phyloP scores from a whole-genome alignment of 148 eudicot genomes.

The Dysphania ambrosioides region DNA sequence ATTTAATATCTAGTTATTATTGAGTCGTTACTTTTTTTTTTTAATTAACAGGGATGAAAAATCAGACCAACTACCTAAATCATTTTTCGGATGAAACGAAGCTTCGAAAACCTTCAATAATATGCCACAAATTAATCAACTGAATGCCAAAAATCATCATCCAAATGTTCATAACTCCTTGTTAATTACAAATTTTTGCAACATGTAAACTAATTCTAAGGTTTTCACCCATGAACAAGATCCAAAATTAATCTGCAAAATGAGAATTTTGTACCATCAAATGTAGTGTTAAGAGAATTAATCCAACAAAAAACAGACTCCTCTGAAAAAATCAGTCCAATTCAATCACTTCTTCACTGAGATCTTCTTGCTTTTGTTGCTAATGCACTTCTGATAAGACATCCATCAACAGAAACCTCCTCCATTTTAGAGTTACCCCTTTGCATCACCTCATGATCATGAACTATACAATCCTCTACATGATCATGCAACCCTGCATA shows the following conservation, averaged over 20 bases:
- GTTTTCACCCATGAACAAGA: too few species aligned
- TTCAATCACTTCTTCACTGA: constrained; percentile 8
- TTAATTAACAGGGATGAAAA: too few species aligned
- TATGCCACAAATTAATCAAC: not conserved
- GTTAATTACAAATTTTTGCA: too few species aligned
- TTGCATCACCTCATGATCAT: constrained; percentile 25
- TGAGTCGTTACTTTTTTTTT: too few species aligned
- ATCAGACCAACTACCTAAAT: too few species aligned
- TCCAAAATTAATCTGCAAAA: too few species aligned
- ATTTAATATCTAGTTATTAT: too few species aligned
- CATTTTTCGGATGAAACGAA: too few species aligned
- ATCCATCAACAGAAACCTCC: constrained; percentile 25
- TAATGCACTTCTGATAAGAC: constrained; percentile 50
- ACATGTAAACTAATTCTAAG: too few species aligned
- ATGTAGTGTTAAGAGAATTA: constrained; percentile 8
- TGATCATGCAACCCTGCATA: constrained; percentile 50
- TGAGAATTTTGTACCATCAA: constrained; percentile 8
- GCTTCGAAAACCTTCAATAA: not conserved
- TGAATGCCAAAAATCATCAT: not conserved
- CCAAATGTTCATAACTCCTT: too few species aligned
- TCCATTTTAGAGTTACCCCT: constrained; percentile 19
- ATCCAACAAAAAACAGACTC: constrained; percentile 1
- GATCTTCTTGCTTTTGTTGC: constrained; percentile 40
- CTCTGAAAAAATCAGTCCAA: not conserved
- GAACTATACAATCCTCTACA: constrained; percentile 18